Evolutionary conservation across 208 protist species (phyloP).

Genomic region (Lotmaria passim): DNA sequence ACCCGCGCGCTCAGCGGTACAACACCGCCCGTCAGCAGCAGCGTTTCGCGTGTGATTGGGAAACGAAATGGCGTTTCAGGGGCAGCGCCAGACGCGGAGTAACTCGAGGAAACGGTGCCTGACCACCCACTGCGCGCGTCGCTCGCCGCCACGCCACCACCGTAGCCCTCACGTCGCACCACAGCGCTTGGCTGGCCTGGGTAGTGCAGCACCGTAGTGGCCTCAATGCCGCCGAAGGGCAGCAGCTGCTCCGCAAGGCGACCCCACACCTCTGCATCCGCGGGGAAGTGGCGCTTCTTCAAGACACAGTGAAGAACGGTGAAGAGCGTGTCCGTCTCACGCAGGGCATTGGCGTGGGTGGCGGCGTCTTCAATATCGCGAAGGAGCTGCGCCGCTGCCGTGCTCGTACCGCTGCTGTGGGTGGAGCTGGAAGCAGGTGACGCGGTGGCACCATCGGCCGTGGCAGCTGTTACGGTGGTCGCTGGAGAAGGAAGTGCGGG

Average conservation of each 20-base stretch:
- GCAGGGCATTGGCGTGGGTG: slow-evolving; percentile 46
- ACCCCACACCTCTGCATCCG: slow-evolving; percentile 41
- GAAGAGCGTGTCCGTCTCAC: slow-evolving; percentile 76
- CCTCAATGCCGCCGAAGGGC: slow-evolving; percentile 61
- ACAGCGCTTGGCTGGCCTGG: slow-evolving; percentile 43
- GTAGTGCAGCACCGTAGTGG: slow-evolving; percentile 62
- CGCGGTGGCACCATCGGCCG: no score
- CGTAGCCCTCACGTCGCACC: neutral
- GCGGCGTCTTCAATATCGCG: slow-evolving; percentile 40
- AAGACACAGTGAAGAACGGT: slow-evolving; percentile 49
- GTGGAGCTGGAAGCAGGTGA: neutral
- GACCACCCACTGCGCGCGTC: neutral
- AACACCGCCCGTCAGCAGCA: slow-evolving; percentile 80
- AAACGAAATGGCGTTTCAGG: slow-evolving; percentile 13
- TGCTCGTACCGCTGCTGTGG: neutral
- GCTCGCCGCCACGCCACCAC: neutral
- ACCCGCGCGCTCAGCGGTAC: slow-evolving; percentile 80
- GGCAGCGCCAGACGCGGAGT: neutral
- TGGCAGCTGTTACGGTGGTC: neutral
- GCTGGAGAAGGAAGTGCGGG: slow-evolving; percentile 4
- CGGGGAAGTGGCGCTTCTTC: slow-evolving; percentile 35
- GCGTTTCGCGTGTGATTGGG: slow-evolving; percentile 62
- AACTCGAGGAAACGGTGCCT: neutral
- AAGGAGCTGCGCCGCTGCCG: slow-evolving; percentile 41
- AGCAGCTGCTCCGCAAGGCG: slow-evolving; percentile 56